A percentile compares a stretch with the other conserved stretches of the same genome.
Evolutionary conservation across 2,329 filamentous ascomycete genomes (phyloP).

Genomic region (Aureobasidium lini): DNA sequence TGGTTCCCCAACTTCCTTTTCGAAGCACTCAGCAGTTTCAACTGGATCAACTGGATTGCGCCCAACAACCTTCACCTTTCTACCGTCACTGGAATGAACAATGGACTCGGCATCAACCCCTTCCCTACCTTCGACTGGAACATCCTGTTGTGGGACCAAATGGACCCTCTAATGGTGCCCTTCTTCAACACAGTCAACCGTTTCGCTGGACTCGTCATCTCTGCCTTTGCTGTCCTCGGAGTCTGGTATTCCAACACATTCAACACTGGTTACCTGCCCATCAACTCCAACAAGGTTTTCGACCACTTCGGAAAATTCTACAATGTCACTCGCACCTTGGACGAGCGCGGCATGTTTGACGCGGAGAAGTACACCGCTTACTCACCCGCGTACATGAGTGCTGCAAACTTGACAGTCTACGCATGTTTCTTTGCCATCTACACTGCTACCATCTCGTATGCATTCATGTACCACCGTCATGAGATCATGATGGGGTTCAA

Average conservation of each 20-base stretch:
- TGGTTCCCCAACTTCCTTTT: constrained; percentile 76
- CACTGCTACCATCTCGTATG: background rate
- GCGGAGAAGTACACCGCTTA: background rate
- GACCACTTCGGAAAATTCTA: constrained; percentile 5
- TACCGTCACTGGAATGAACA: background rate
- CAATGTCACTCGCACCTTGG: constrained; percentile 1
- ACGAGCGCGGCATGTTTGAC: background rate
- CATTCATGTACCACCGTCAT: constrained; percentile 5
- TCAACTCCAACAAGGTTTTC: constrained; percentile 1
- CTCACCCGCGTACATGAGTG: background rate
- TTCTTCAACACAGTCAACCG: constrained; percentile 3
- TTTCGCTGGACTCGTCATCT: background rate
- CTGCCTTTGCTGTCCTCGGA: background rate
- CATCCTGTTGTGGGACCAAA: background rate
- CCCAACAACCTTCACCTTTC: constrained; percentile 38
- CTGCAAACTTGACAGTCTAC: background rate
- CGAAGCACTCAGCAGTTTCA: constrained; percentile 81
- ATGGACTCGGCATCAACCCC: constrained; percentile 1
- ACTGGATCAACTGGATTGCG: constrained; percentile 78
- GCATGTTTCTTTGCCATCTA: constrained; percentile 6
- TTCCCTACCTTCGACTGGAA: constrained; percentile 5
- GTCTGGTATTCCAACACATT: constrained; percentile 71
- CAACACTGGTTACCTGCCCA: constrained; percentile 73
- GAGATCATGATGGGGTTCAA: constrained; percentile 9
- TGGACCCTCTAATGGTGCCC: background rate